These are phyloP conservation scores for Lupinus albus DNA, from an alignment of 306 rosid genomes.

Conservation along the genomic window DNA sequence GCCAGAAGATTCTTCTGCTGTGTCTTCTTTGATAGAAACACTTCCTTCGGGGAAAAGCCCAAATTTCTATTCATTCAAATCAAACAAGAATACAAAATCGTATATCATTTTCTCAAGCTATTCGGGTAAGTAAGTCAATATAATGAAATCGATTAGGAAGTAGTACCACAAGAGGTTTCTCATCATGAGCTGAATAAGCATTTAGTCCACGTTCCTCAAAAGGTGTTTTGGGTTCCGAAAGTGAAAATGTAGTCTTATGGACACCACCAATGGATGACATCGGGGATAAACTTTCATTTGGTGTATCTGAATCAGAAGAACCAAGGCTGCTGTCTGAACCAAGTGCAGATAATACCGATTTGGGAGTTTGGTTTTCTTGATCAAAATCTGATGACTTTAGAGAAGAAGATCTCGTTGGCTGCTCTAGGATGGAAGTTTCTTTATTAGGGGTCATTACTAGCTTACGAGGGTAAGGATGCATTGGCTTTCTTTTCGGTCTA, in stretches of 20 bases:
- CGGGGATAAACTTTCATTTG: slow-evolving; percentile 56
- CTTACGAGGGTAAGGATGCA: slow-evolving; percentile 89
- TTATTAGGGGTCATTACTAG: slow-evolving; percentile 38
- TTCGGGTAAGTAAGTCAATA: neutral
- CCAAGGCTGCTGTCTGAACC: slow-evolving; percentile 53
- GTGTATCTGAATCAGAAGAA: slow-evolving; percentile 54
- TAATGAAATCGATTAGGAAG: slow-evolving; percentile 23
- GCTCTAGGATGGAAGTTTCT: slow-evolving; percentile 33
- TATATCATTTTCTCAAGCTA: neutral
- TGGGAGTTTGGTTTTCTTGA: slow-evolving; percentile 68
- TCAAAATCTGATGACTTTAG: slow-evolving; percentile 54
- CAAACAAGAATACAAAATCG: slow-evolving; percentile 6
- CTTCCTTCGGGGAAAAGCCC: slow-evolving; percentile 43
- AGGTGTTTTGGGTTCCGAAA: slow-evolving; percentile 43
- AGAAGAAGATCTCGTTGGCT: slow-evolving; percentile 47
- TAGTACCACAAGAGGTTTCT: slow-evolving; percentile 53
- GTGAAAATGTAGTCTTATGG: slow-evolving; percentile 26
- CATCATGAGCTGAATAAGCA: slow-evolving; percentile 40
- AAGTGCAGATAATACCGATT: slow-evolving; percentile 56
- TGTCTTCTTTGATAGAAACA: slow-evolving; percentile 39
- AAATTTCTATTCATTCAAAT: slow-evolving; percentile 46
- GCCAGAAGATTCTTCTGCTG: slow-evolving; percentile 43
- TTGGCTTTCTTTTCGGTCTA: slow-evolving; percentile 61
- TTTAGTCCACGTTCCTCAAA: slow-evolving; percentile 44
- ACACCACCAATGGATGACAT: slow-evolving; percentile 50